Percentiles rank a stretch among this genome's conserved stretches.
Conservation (phyloP, 106 monocot species). For the Acorus gramineus region DNA sequence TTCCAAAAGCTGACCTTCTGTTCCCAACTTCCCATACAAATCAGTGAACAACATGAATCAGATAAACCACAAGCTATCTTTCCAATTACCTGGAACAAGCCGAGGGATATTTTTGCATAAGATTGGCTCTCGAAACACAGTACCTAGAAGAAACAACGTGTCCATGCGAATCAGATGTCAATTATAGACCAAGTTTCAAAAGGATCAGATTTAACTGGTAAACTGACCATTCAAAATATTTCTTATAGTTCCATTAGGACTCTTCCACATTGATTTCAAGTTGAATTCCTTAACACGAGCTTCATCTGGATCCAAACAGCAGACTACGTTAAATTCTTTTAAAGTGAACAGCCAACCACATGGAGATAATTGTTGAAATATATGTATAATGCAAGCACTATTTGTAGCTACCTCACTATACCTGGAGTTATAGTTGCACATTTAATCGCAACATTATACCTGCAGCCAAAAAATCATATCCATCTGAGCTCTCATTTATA, state of each 20-base stretch:
- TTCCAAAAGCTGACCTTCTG: no score
- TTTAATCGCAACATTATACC: slow-evolving; percentile 90
- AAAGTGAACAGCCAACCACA: no score
- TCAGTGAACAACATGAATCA: neutral
- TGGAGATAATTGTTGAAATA: no score
- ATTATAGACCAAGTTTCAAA: no score
- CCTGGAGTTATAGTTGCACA: slow-evolving; percentile 97
- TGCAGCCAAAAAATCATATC: slow-evolving; percentile 8
- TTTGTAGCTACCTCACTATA: slow-evolving; percentile 8
- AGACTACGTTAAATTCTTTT: no score
- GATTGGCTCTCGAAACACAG: slow-evolving; percentile 95
- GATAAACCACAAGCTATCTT: neutral
- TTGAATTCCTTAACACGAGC: slow-evolving; percentile 80
- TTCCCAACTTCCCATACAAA: no score
- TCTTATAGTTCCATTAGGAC: slow-evolving; percentile 94
- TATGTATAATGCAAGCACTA: no score
- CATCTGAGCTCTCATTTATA: no score
- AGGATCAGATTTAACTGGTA: neutral
- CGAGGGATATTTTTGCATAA: slow-evolving; percentile 81
- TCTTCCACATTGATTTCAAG: slow-evolving; percentile 91
- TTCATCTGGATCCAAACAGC: slow-evolving; percentile 40
- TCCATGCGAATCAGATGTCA: no score
- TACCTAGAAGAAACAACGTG: slow-evolving; percentile 32
- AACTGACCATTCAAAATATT: slow-evolving; percentile 83
- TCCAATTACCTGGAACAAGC: slow-evolving; percentile 59